phyloP scores from a whole-genome alignment of 306 rosid genomes.

The Hippophae rhamnoides region DNA sequence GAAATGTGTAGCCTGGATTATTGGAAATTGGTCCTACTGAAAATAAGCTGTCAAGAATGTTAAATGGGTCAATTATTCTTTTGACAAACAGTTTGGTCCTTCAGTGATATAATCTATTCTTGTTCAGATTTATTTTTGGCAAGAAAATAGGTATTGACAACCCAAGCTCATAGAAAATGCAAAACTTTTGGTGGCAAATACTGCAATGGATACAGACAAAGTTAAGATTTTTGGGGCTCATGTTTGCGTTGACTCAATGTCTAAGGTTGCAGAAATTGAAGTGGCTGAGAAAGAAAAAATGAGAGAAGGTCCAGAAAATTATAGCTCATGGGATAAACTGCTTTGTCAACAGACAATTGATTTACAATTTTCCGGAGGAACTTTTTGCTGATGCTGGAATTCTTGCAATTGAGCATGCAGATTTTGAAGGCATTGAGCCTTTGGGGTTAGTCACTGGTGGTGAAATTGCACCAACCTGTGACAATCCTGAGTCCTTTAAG shows the following conservation, averaged over 20 bases:
- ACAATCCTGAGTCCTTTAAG: conserved; percentile 93
- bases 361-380: conserved; percentile 94
- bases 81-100: too few species aligned
- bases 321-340: conserved; percentile 87
- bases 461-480: conserved; percentile 91
- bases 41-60: too few species aligned
- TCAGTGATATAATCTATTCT: conserved; percentile 9
- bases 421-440: conserved; percentile 93
- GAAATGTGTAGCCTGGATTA: too few species aligned
- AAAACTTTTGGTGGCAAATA: conserved; percentile 85
- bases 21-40: too few species aligned
- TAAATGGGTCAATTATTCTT: too few species aligned
- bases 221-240: conserved; percentile 95
- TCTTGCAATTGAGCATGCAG: conserved; percentile 98
- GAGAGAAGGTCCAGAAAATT: conserved; percentile 93
- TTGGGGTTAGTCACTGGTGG: conserved; percentile 89
- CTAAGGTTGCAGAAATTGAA: conserved; percentile 90
- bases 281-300: conserved; percentile 91
- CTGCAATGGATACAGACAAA: conserved; percentile 97
- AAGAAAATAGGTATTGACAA: conserved; percentile 97
- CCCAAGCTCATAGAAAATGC: conserved; percentile 93
- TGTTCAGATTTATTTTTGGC: conserved; percentile 86
- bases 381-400: conserved; percentile 96
- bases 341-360: conserved; percentile 86
- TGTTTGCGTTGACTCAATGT: conserved; percentile 91